Evolutionary conservation across 2,329 filamentous ascomycete genomes (phyloP).

Genomic region (Apiospora hydei): DNA sequence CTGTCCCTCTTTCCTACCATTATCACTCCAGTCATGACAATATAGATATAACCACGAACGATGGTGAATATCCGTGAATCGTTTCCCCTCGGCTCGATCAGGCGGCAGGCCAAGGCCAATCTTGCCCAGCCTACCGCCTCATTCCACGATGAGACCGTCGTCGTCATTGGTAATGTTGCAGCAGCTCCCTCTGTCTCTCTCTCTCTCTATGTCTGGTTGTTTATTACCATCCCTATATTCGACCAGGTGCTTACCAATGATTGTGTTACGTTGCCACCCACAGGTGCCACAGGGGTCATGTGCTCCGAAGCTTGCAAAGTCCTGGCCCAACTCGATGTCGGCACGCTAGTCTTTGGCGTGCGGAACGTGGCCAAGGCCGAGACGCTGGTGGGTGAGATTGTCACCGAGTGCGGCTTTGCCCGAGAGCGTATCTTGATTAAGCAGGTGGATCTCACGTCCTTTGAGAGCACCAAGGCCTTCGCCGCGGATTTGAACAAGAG

Average conservation of each 20-base stretch:
- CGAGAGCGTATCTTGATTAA: background rate
- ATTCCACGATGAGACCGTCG: background rate
- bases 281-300: conserved; percentile 10
- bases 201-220: too few species aligned
- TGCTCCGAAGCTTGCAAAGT: background rate
- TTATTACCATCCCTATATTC: too few species aligned
- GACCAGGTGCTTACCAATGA: background rate
- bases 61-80: background rate
- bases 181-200: background rate
- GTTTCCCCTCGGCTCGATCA: background rate
- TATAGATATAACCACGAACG: background rate
- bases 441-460: background rate
- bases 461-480: conserved; percentile 7
- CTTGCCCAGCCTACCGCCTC: background rate
- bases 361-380: background rate
- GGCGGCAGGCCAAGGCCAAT: background rate
- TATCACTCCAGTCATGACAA: background rate
- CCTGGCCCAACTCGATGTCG: background rate
- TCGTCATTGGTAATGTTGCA: conserved; percentile 7
- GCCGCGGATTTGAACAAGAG: background rate
- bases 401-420: background rate
- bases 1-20: background rate
- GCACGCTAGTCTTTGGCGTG: conserved; percentile 1
- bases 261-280: background rate
- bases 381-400: background rate